A percentile compares a stretch with the other conserved stretches of the same genome.
Evolutionary conservation across 495 filamentous ascomycete species (phyloP).

Genomic region (Neurospora sp.): DNA sequence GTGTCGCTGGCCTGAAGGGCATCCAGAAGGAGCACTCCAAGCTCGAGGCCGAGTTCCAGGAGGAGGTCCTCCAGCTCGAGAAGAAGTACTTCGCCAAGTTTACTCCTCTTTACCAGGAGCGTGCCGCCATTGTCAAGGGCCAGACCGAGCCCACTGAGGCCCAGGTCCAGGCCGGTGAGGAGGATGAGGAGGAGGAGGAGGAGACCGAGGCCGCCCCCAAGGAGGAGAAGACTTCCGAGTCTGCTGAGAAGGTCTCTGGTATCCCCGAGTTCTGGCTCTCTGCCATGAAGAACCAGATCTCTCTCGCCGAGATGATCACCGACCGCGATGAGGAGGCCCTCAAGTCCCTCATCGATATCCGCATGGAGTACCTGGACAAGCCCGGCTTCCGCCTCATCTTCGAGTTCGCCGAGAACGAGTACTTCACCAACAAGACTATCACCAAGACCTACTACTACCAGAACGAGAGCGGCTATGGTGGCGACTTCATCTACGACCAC

Average conservation of each 20-base stretch:
- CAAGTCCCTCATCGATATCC: slow-evolving; percentile 84
- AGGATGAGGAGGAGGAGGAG: slow-evolving; percentile 59
- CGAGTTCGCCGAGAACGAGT: slow-evolving; percentile 89
- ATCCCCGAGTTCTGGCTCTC: slow-evolving; percentile 99
- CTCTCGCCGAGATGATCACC: slow-evolving; percentile 94
- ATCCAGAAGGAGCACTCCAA: slow-evolving; percentile 98
- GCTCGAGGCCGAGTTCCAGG: slow-evolving; percentile 95
- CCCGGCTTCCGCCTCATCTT: slow-evolving; percentile 98
- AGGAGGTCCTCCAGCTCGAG: slow-evolving; percentile 93
- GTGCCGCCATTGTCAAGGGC: slow-evolving; percentile 88
- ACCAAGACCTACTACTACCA: slow-evolving; percentile 99
- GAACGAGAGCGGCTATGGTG: slow-evolving; percentile 95
- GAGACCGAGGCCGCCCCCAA: slow-evolving; percentile 45
- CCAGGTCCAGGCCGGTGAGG: slow-evolving; percentile 78
- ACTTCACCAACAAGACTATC: slow-evolving; percentile 92
- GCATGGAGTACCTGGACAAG: slow-evolving; percentile 97
- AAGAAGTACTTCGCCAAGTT: slow-evolving; percentile 99
- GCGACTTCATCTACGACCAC: slow-evolving; percentile 99
- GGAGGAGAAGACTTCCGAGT: slow-evolving; percentile 34
- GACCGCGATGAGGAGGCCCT: slow-evolving; percentile 91
- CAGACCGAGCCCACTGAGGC: slow-evolving; percentile 70
- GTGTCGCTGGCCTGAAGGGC: slow-evolving; percentile 90
- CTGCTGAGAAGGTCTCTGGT: slow-evolving; percentile 45
- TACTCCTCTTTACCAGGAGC: slow-evolving; percentile 93
- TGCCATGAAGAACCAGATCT: slow-evolving; percentile 98